Percentiles rank a stretch among this genome's conserved stretches.
These are phyloP conservation scores for Buddleja alternifolia DNA, from an alignment of 257 asterid species.

Conservation along the genomic window DNA sequence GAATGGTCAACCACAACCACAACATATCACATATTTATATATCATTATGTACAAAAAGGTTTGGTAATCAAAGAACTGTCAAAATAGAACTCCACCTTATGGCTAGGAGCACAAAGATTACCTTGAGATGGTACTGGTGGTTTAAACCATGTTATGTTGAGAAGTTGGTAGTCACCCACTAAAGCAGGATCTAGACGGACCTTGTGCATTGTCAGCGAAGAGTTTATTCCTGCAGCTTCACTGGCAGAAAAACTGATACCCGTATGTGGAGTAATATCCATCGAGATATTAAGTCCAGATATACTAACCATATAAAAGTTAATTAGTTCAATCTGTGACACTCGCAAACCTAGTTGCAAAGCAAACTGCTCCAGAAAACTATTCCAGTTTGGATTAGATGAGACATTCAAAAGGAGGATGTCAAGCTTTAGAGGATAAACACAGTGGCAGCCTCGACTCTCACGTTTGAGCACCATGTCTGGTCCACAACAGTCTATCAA, in stretches of 20 bases:
- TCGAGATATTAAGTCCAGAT: conserved; percentile 87
- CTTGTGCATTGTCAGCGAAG: conserved; percentile 65
- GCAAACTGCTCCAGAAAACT: conserved; percentile 79
- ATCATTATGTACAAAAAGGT: conserved; percentile 2
- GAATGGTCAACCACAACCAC: conserved; percentile 10
- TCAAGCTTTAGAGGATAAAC: conserved; percentile 89
- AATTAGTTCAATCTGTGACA: conserved; percentile 89
- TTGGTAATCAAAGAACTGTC: conserved; percentile 7
- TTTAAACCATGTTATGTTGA: conserved; percentile 78
- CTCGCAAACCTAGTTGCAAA: conserved; percentile 61
- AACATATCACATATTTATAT: conserved; percentile 4
- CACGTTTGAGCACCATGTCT: conserved; percentile 81
- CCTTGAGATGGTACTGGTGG: conserved; percentile 73
- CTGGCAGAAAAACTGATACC: conserved; percentile 71
- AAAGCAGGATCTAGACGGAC: conserved; percentile 73
- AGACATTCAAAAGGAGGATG: conserved; percentile 80
- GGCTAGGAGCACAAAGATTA: conserved; percentile 35
- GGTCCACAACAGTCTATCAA: conserved; percentile 86
- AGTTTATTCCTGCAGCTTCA: conserved; percentile 68
- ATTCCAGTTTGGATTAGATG: conserved; percentile 83
- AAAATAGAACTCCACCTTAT: conserved; percentile 11
- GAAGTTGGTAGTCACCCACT: conserved; percentile 81
- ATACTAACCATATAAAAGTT: conserved; percentile 77
- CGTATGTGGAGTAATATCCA: conserved; percentile 82
- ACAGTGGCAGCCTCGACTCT: conserved; percentile 76